Evolutionary conservation across 2,329 filamentous ascomycete genomes (phyloP), one percentile per base, ranked within the genome.

Genomic region (Alternaria alternata): DNA sequence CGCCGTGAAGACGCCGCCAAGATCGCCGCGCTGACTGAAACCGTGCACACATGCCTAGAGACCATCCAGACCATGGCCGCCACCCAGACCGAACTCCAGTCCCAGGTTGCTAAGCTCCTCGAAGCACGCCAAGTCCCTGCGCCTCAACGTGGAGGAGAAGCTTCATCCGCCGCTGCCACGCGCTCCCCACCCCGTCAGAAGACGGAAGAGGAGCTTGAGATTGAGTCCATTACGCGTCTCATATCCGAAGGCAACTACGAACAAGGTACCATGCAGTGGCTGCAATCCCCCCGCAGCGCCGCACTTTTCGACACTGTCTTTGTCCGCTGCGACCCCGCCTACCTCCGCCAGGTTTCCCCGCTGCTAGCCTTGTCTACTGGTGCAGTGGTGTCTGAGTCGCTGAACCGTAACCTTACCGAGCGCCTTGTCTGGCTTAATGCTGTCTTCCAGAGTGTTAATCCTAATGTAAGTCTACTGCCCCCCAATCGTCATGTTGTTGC

Each of bases 1-100:
- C 85, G 83, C 56, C 81, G 81, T 49, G 79, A 82, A 44, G 86
- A 89, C 65, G 80, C 81, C 54, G 81, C 83, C 66, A 93, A 93
- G 84, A 90, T 94, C 59, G 87, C 91, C 54, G 87, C 91, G 70
- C 83, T 94, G n/a, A 84, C 89, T 7, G 84, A 85, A 14, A 84
- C 91, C 30, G 88, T 92, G 5, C 85, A 85, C 32, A 85, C 87
- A 24, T 82, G 94, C 58, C 86, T 88, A 3, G 87, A 89, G 63
- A 91, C 89, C 44, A 84, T 94, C 24, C 86, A 88, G 39, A 86
- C 86, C 12, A 89, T 94, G 88, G 88, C 88, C 5, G 80, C 86
- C 5, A 85, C 86, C 1, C 91, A 94, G 78, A 80, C 86, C 4
- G 85, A 90, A 56, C 88, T 93, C 66, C 90, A 93, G 75, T 85